Evolutionary conservation across 2,329 filamentous ascomycete genomes (phyloP).

Genomic region (Neofusicoccum ribis): DNA sequence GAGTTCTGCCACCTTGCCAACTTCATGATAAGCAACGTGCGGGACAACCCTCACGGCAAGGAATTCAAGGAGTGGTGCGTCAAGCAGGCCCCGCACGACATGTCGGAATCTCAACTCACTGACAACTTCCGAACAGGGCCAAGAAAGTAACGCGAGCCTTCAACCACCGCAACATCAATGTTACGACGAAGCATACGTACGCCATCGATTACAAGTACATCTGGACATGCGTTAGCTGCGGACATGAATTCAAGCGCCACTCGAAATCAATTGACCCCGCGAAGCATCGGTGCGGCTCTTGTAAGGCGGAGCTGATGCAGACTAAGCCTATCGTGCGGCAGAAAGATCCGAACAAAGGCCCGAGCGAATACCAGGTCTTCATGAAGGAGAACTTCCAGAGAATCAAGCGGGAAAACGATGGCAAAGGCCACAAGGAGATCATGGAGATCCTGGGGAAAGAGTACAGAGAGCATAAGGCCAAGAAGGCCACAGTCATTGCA

Average conservation of each 20-base stretch:
- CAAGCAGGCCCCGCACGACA: no score
- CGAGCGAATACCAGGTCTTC: constrained; percentile 57
- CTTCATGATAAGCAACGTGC: constrained; percentile 79
- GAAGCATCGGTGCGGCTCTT: constrained; percentile 74
- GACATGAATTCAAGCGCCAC: constrained; percentile 75
- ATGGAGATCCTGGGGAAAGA: constrained; percentile 67
- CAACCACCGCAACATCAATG: constrained; percentile 66
- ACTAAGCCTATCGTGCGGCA: constrained; percentile 62
- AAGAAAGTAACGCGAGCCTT: constrained; percentile 48
- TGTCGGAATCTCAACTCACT: background rate
- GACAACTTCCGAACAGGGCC: constrained; percentile 43
- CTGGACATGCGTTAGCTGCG: constrained; percentile 73
- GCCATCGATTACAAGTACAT: constrained; percentile 90
- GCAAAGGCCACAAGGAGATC: constrained; percentile 55
- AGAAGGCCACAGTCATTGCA: background rate
- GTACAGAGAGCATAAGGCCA: constrained; percentile 56
- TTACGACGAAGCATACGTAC: constrained; percentile 89
- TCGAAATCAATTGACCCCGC: constrained; percentile 77
- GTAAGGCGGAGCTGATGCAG: constrained; percentile 69
- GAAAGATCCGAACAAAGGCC: constrained; percentile 27
- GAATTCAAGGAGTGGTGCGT: constrained; percentile 74
- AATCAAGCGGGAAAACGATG: constrained; percentile 58
- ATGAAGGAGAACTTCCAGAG: constrained; percentile 68
- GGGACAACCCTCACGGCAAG: constrained; percentile 75
- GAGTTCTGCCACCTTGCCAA: constrained; percentile 95